A percentile compares a stretch with the other conserved stretches of the same genome.
Evolutionary conservation across 768 basidiomycete genomes (phyloP).

Genomic region (Tricholoma hemisulphureum): DNA sequence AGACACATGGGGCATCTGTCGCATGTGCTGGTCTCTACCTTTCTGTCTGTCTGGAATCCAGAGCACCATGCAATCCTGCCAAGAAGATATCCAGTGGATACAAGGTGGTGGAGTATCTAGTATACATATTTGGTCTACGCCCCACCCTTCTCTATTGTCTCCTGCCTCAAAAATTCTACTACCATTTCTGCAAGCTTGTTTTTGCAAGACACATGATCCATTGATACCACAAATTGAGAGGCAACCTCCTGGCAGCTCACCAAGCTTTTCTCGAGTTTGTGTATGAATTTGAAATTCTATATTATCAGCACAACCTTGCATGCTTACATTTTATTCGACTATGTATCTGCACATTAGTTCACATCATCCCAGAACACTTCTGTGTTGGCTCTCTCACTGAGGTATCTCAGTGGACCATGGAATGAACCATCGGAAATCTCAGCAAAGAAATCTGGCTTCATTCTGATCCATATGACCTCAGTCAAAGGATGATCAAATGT

Average conservation of each 20-base stretch:
- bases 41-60: slow-evolving; percentile 21
- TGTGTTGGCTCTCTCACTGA: slow-evolving; percentile 1
- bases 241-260: slow-evolving; percentile 21
- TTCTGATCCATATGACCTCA: slow-evolving; percentile 14
- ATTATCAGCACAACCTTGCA: slow-evolving; percentile 8
- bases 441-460: neutral
- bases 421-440: neutral
- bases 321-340: neutral
- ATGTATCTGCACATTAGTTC: slow-evolving; percentile 15
- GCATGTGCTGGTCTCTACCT: neutral
- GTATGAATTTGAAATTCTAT: slow-evolving; percentile 35
- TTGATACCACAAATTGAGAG: slow-evolving; percentile 16
- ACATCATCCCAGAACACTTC: slow-evolving; percentile 23
- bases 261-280: slow-evolving; percentile 24
- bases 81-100: slow-evolving; percentile 13
- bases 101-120: slow-evolving; percentile 18
- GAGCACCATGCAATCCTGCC: slow-evolving; percentile 1
- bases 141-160: slow-evolving; percentile 15
- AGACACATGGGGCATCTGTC: neutral
- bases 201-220: slow-evolving; percentile 18
- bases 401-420: neutral
- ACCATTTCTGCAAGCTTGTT: slow-evolving; percentile 31
- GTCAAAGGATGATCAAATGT: neutral
- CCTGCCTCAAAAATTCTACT: slow-evolving; percentile 8
- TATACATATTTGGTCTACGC: slow-evolving; percentile 18